Evolutionary conservation across 768 basidiomycete species (phyloP), one percentile per base, ranked within the genome.

Genomic region (Cubamyces sp.): DNA sequence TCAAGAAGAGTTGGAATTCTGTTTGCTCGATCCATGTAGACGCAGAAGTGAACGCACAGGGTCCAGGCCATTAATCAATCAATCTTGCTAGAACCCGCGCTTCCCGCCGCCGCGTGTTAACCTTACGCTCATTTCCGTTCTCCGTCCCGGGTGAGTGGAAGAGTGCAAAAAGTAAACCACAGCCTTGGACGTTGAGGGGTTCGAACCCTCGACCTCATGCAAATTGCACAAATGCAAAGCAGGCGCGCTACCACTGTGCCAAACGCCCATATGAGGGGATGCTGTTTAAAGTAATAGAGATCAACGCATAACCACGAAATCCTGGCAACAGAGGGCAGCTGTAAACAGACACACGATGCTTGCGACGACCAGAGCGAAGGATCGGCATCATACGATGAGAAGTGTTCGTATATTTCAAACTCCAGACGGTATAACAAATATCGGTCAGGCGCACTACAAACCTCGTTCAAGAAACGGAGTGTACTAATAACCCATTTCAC

Each of bases 31-130:
- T 62, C 51, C 41, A 40, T 54, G 50, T 37, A 56, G 54, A 30
- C 55, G 47, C 54, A 52, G 30, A 28, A 51, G 45, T 37, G 21
- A 46, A 57, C 60, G 47, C 54, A 59, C 60, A 60, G 59, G 60
- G 64, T 62, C 62, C 61, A 39, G 66, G 53, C 62, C 61, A 53
- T 61, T 67, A 67, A 71, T 71, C 65, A 65, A 71, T 71, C 70
- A 71, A 56, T 54, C 52, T 51, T 52, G 64, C 65, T 66, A 67
- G 64, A 68, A 64, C 52, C 52, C 59, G 54, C 52, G 54, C 59
- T 48, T 53, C 61, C 57, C n/a, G 25, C 34, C 26, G 45, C 51
- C 59, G 45, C 45, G 43, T 54, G 45, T 49, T 54, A 57, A 57
- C 56, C 56, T 57, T 57, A 34, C 34, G 56, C 54, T 30, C 18